These are phyloP conservation scores for Moringa oleifera DNA, from an alignment of 345 rosid genomes.

Conservation along the genomic window DNA sequence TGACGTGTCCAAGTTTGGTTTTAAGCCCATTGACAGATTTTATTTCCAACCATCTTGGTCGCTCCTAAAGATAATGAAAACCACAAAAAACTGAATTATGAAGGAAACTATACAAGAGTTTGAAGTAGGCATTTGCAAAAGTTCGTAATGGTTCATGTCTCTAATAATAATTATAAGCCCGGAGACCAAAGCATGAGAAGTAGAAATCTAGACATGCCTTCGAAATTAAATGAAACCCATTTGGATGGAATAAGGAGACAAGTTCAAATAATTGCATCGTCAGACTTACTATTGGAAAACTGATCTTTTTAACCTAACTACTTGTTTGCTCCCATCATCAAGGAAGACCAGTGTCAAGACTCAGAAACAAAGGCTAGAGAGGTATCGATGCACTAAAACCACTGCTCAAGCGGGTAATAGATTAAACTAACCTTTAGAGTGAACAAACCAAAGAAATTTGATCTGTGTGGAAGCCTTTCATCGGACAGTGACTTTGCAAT, in stretches of 20 bases:
- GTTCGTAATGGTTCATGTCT: not conserved
- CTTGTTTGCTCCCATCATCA: not conserved
- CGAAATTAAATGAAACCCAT: no score
- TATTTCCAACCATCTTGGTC: constrained; percentile 83
- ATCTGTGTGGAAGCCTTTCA: constrained; percentile 31
- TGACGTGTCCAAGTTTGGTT: constrained; percentile 88
- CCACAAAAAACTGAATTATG: not conserved
- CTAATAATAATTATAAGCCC: not conserved
- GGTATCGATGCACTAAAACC: not conserved
- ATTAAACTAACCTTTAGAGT: constrained; percentile 46
- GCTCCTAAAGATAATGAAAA: constrained; percentile 42
- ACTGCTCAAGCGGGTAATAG: not conserved
- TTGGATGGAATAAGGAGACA: no score
- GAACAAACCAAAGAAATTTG: constrained; percentile 76
- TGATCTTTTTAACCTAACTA: not conserved
- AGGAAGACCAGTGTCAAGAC: not conserved
- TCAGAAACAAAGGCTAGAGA: no score
- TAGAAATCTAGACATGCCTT: not conserved
- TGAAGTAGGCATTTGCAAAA: not conserved
- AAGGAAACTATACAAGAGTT: no score
- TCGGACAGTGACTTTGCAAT: constrained; percentile 39
- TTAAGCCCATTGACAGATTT: constrained; percentile 75
- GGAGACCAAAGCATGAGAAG: not conserved
- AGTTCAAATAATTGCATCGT: not conserved
- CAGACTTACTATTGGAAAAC: not conserved